Percentiles rank a stretch among this genome's conserved stretches.
These are phyloP conservation scores for Arthrobotrys musiformis DNA, from an alignment of 2,329 filamentous ascomycete genomes.

Conservation along the genomic window DNA sequence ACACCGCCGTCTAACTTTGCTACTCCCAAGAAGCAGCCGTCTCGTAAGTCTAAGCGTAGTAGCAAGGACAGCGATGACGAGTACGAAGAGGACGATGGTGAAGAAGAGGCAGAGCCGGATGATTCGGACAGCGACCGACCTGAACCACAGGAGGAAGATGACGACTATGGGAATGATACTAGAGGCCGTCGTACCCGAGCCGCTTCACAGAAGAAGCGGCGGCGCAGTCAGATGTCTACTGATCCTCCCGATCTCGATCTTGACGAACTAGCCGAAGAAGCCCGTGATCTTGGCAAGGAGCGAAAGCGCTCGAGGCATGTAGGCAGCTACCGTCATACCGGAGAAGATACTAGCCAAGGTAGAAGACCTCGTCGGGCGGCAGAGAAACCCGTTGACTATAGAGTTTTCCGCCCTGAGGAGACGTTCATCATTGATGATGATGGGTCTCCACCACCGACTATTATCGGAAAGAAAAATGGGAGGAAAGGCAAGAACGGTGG, in stretches of 20 bases:
- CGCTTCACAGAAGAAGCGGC: conserved; percentile 41
- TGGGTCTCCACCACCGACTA: conserved; percentile 74
- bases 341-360: conserved; percentile 68
- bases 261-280: conserved; percentile 74
- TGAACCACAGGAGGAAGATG: conserved; percentile 43
- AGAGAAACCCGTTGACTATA: conserved; percentile 81
- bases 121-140: conserved; percentile 36
- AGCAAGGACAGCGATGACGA: conserved; percentile 53
- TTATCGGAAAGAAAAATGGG: conserved; percentile 74
- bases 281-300: conserved; percentile 71
- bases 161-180: conserved; percentile 30
- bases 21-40: conserved; percentile 43
- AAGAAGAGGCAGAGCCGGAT: conserved; percentile 26
- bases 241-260: conserved; percentile 65
- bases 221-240: conserved; percentile 36
- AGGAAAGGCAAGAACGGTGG: conserved; percentile 68
- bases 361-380: conserved; percentile 66
- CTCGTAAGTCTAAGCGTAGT: conserved; percentile 50
- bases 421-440: conserved; percentile 78
- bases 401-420: conserved; percentile 80
- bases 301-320: conserved; percentile 67
- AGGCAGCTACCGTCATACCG: conserved; percentile 69
- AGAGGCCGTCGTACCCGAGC: conserved; percentile 38
- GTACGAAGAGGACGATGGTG: conserved; percentile 56
- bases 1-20: conserved; percentile 36